Percentiles rank a stretch among this genome's conserved stretches.
These are phyloP conservation scores for Globisporangium nagaii DNA, from an alignment of 352 stramenopile genomes.

Conservation along the genomic window DNA sequence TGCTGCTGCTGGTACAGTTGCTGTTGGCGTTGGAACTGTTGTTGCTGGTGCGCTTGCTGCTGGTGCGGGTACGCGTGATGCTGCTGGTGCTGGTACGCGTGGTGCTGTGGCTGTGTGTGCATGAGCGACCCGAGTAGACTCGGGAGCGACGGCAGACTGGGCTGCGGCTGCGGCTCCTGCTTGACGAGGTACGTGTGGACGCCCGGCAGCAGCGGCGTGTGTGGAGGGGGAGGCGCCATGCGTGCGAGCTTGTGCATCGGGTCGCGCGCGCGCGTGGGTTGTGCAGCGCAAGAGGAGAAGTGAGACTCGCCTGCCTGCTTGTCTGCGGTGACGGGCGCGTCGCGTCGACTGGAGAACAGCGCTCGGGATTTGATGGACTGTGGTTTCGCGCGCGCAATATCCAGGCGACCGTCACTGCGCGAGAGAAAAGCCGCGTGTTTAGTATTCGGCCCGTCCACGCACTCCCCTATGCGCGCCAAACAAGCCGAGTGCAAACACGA, in stretches of 20 bases:
- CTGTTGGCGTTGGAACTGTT: neutral
- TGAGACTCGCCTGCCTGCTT: neutral
- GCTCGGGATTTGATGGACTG: neutral
- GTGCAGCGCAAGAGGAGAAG: neutral
- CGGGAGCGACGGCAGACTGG: conserved; percentile 11
- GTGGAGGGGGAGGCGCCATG: neutral
- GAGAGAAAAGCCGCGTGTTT: neutral
- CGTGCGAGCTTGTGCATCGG: conserved; percentile 5
- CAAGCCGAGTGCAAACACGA: no score
- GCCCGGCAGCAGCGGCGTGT: conserved; percentile 1
- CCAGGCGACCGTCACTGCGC: neutral
- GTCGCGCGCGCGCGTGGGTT: neutral
- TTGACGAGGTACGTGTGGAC: conserved; percentile 12
- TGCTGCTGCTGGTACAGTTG: neutral
- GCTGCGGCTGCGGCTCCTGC: conserved; percentile 1
- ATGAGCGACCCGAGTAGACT: conserved; percentile 6
- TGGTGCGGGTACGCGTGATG: neutral
- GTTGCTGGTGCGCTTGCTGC: neutral
- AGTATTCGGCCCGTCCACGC: no score
- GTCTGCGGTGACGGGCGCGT: neutral
- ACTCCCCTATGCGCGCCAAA: no score
- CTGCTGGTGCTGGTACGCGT: neutral
- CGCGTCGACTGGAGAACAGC: conserved; percentile 4
- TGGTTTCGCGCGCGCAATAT: neutral
- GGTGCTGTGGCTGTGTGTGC: neutral